phyloP scores from a whole-genome alignment of 305 asterid genomes.

The Rubia tinctorum region DNA sequence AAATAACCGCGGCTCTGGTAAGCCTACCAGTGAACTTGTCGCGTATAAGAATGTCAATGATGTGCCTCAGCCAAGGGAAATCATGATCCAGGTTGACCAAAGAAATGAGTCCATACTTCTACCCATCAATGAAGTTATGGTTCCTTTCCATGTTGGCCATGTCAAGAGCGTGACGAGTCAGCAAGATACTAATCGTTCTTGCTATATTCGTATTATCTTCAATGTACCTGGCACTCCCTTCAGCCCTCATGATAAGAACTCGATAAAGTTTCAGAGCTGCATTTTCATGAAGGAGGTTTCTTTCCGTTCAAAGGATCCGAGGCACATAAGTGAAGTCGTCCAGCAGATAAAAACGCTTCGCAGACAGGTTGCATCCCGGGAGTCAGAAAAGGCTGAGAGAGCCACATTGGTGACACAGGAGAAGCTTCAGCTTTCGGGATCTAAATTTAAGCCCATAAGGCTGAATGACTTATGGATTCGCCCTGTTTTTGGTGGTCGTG shows the following conservation, averaged over 20 bases:
- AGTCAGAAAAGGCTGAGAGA: slow-evolving; percentile 81
- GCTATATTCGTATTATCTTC: slow-evolving; percentile 67
- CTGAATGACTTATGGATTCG: slow-evolving; percentile 72
- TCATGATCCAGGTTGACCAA: slow-evolving; percentile 80
- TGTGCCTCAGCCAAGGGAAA: slow-evolving; percentile 56
- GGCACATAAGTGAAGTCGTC: slow-evolving; percentile 77
- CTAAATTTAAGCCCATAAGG: slow-evolving; percentile 63
- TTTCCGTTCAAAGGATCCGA: slow-evolving; percentile 69
- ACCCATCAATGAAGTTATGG: slow-evolving; percentile 68
- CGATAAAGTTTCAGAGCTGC: slow-evolving; percentile 51
- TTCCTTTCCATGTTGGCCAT: slow-evolving; percentile 71
- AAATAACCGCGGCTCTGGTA: slow-evolving; percentile 31
- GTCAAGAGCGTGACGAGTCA: slow-evolving; percentile 73
- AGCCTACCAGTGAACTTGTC: slow-evolving; percentile 52
- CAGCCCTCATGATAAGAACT: slow-evolving; percentile 54
- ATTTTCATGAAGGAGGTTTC: slow-evolving; percentile 66
- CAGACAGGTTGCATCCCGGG: slow-evolving; percentile 55
- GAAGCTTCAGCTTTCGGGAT: slow-evolving; percentile 60
- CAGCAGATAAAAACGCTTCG: slow-evolving; percentile 65
- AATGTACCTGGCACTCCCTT: slow-evolving; percentile 82
- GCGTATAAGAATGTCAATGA: slow-evolving; percentile 68
- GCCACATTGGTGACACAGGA: slow-evolving; percentile 74
- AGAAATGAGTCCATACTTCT: slow-evolving; percentile 68
- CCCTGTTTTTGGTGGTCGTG: slow-evolving; percentile 76
- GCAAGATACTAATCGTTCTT: slow-evolving; percentile 62